Evolutionary conservation across 495 filamentous ascomycete genomes (phyloP).

Genomic region (Penicillium dipodomyicola): DNA sequence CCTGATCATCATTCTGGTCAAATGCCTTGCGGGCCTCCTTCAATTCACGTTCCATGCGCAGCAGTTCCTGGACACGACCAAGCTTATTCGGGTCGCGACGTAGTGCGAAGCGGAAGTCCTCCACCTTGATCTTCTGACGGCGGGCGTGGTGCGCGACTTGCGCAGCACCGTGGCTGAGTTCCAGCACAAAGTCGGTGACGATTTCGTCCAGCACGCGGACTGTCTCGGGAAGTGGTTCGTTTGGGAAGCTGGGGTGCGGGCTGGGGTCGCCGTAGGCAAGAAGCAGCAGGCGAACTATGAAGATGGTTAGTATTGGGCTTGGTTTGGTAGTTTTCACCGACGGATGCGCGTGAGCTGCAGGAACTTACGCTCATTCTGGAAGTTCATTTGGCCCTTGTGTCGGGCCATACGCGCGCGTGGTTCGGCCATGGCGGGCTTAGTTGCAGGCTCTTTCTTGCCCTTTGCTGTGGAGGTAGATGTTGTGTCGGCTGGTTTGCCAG

Average conservation of each 20-base stretch:
- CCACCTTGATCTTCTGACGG: constrained; percentile 93
- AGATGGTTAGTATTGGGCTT: constrained; percentile 6
- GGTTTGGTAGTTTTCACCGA: neutral
- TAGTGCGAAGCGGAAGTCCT: constrained; percentile 93
- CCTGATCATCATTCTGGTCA: constrained; percentile 53
- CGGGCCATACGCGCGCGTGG: constrained; percentile 73
- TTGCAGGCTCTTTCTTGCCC: neutral
- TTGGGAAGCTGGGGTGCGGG: constrained; percentile 41
- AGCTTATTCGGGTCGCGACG: constrained; percentile 80
- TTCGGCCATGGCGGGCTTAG: constrained; percentile 51
- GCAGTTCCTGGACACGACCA: constrained; percentile 82
- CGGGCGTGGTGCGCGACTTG: constrained; percentile 76
- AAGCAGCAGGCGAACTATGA: constrained; percentile 72
- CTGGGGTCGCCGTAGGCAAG: constrained; percentile 79
- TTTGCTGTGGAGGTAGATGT: constrained; percentile 1
- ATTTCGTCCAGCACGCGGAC: constrained; percentile 89
- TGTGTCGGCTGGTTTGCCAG: constrained; percentile 7
- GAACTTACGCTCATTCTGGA: constrained; percentile 71
- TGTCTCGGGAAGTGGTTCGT: constrained; percentile 72
- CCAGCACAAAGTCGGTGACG: constrained; percentile 84
- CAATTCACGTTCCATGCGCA: constrained; percentile 76
- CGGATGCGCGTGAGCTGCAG: neutral
- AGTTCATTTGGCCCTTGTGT: constrained; percentile 88
- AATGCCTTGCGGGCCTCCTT: constrained; percentile 73
- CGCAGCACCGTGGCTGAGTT: constrained; percentile 84